phyloP scores from a whole-genome alignment of 2,329 filamentous ascomycete species.

The Penicillium fuscoglaucum region DNA sequence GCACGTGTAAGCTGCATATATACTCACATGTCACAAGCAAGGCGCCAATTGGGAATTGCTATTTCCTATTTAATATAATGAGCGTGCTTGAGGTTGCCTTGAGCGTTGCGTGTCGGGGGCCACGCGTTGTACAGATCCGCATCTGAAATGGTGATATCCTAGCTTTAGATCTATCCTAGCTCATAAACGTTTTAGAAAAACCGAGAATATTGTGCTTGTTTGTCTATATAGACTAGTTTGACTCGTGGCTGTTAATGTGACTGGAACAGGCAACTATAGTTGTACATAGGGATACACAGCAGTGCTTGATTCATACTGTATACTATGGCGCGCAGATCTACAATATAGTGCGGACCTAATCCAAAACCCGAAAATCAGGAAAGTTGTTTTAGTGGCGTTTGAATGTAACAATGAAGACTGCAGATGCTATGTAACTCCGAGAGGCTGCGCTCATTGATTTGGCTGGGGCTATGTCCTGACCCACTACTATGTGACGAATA shows the following conservation, averaged over 20 bases:
- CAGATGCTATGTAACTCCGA: neutral
- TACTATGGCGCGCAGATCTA: neutral
- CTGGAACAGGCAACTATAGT: neutral
- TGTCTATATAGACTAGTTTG: neutral
- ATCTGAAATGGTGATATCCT: neutral
- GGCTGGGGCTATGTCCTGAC: neutral
- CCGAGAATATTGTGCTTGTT: neutral
- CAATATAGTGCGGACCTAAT: neutral
- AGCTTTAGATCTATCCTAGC: conserved; percentile 2
- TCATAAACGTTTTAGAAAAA: neutral
- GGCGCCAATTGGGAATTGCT: neutral
- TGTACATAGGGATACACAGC: neutral
- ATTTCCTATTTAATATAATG: neutral
- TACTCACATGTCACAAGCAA: conserved; percentile 10
- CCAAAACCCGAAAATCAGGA: neutral
- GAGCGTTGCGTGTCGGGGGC: conserved; percentile 14
- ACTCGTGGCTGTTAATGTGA: neutral
- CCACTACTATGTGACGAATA: neutral
- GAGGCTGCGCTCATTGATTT: neutral
- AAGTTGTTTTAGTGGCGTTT: neutral
- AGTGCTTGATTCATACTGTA: neutral
- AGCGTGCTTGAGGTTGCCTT: neutral
- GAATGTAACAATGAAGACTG: conserved; percentile 12
- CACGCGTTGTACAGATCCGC: conserved; percentile 15
- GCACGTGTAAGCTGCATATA: conserved; percentile 11